A percentile compares a stretch with the other conserved stretches of the same genome.
These are phyloP conservation scores for Pythium folliculosum DNA, from an alignment of 352 stramenopile genomes.

Conservation along the genomic window DNA sequence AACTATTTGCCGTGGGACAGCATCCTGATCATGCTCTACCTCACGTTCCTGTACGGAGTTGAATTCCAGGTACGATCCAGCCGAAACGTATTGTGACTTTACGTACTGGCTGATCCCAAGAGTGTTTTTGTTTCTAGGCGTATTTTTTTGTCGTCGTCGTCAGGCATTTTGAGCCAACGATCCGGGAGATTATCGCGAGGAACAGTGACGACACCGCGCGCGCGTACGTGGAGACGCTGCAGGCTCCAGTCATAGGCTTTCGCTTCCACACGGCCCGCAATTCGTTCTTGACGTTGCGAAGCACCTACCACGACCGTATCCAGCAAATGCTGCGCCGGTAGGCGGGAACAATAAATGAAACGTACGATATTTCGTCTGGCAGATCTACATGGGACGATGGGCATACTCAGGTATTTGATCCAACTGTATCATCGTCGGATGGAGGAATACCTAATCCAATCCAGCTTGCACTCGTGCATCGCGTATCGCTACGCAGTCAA, in stretches of 20 bases:
- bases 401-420: too few relatives aligned
- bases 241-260: slow-evolving; percentile 50
- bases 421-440: too few relatives aligned
- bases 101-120: background rate
- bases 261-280: slow-evolving; percentile 39
- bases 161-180: slow-evolving; percentile 48
- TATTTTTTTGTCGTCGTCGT: slow-evolving; percentile 50
- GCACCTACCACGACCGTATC: slow-evolving; percentile 51
- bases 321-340: slow-evolving; percentile 18
- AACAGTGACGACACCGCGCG: slow-evolving; percentile 32
- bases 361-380: background rate
- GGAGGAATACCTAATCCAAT: background rate
- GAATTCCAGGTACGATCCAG: slow-evolving; percentile 53
- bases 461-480: background rate
- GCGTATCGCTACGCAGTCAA: background rate
- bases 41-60: slow-evolving; percentile 53
- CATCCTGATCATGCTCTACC: slow-evolving; percentile 50
- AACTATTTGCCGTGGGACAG: slow-evolving; percentile 74
- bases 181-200: slow-evolving; percentile 34
- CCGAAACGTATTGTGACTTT: background rate
- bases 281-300: slow-evolving; percentile 50
- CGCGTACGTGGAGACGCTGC: slow-evolving; percentile 39
- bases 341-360: background rate
- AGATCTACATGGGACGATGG: too few relatives aligned
- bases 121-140: slow-evolving; percentile 32